A percentile compares a stretch with the other conserved stretches of the same genome.
These are phyloP conservation scores for Metahyphopichia silvanorum DNA, from an alignment of 805 yeast species.

Conservation along the genomic window DNA sequence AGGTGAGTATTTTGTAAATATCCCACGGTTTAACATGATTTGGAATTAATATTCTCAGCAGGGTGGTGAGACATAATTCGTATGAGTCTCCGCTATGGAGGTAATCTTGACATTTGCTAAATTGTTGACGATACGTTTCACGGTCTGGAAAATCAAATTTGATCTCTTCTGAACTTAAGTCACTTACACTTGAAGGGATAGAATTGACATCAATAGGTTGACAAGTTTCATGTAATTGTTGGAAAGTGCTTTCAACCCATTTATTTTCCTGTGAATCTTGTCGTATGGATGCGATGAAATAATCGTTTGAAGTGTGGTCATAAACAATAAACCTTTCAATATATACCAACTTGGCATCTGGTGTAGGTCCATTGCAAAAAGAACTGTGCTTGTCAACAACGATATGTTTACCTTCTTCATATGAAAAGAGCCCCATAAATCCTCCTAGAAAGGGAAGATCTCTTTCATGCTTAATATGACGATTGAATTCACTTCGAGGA, in stretches of 20 bases:
- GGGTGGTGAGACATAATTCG: constrained; percentile 86
- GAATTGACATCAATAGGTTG: constrained; percentile 12
- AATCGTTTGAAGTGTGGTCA: constrained; percentile 43
- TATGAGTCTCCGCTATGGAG: constrained; percentile 85
- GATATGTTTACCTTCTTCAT: constrained; percentile 74
- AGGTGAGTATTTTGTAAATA: constrained; percentile 67
- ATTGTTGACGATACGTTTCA: constrained; percentile 50
- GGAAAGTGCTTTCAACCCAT: constrained; percentile 30
- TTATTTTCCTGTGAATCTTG: constrained; percentile 24
- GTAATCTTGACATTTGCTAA: constrained; percentile 61
- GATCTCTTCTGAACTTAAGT: constrained; percentile 26
- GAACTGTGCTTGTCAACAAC: constrained; percentile 29
- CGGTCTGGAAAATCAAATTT: constrained; percentile 49
- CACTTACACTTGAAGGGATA: constrained; percentile 22
- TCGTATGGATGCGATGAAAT: constrained; percentile 53
- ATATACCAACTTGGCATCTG: constrained; percentile 74
- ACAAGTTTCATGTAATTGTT: constrained; percentile 8
- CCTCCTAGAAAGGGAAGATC: constrained; percentile 89
- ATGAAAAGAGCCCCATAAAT: constrained; percentile 76
- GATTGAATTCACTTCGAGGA: constrained; percentile 24
- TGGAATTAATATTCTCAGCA: constrained; percentile 58
- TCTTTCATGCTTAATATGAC: constrained; percentile 15
- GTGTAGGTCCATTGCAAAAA: constrained; percentile 37
- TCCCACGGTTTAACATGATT: constrained; percentile 62
- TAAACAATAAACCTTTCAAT: constrained; percentile 62